A percentile compares a stretch with the other conserved stretches of the same genome.
Conservation (phyloP, 371 early-diverging fungal species). For the Mortierella sp. region DNA sequence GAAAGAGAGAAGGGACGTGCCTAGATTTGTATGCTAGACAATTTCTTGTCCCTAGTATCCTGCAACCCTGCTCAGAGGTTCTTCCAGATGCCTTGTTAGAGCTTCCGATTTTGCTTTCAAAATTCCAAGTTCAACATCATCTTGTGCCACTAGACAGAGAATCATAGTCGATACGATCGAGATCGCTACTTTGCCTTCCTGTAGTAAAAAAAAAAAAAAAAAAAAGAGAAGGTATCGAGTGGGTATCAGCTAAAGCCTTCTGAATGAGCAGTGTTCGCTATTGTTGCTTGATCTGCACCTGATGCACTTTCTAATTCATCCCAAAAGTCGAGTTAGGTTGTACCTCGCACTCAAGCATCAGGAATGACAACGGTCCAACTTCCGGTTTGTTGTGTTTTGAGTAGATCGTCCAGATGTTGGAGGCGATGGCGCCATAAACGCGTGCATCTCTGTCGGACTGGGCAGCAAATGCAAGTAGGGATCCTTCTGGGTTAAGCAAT, state of each 20-base stretch:
- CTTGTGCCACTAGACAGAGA: constrained; percentile 74
- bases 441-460: constrained; percentile 71
- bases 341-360: constrained; percentile 78
- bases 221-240: not conserved
- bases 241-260: not conserved
- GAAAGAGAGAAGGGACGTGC: too few relatives aligned
- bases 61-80: constrained; percentile 64
- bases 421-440: constrained; percentile 76
- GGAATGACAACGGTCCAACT: constrained; percentile 58
- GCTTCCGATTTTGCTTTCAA: constrained; percentile 76
- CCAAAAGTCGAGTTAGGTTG: not conserved
- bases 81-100: constrained; percentile 66
- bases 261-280: not conserved
- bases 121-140: constrained; percentile 72
- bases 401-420: constrained; percentile 84
- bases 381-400: constrained; percentile 64
- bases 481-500: constrained; percentile 78
- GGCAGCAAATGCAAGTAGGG: constrained; percentile 76
- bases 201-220: constrained; percentile 6
- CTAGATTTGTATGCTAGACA: too few relatives aligned
- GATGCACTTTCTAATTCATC: not conserved
- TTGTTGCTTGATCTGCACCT: not conserved
- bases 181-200: constrained; percentile 75
- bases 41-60: constrained; percentile 39
- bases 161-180: constrained; percentile 72